These are phyloP conservation scores for Raddia distichophylla DNA, from an alignment of 176 grass and related monocot genomes.

Conservation along the genomic window DNA sequence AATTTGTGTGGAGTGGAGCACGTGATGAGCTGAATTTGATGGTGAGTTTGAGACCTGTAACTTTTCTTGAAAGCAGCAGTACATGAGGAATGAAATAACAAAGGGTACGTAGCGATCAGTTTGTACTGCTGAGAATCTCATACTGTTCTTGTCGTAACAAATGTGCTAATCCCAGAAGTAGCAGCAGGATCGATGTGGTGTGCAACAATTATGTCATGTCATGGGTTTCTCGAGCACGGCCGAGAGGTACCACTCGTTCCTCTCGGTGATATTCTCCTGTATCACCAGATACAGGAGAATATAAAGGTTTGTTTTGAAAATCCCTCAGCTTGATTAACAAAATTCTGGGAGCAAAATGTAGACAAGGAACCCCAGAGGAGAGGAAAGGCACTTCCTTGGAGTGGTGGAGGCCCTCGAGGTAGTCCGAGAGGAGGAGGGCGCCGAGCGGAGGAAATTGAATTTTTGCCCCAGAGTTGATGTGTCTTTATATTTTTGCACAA, in stretches of 20 bases:
- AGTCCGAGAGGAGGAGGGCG: slow-evolving; percentile 89
- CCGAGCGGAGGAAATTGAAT: background rate
- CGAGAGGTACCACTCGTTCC: slow-evolving; percentile 93
- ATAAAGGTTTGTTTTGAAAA: background rate
- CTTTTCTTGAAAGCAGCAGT: background rate
- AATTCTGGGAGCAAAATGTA: background rate
- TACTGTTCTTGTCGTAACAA: background rate
- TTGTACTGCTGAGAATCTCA: background rate
- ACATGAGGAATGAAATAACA: background rate
- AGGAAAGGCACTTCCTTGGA: slow-evolving; percentile 71
- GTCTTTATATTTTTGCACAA: too few relatives aligned
- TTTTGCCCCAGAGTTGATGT: too few relatives aligned
- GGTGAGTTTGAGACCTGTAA: background rate
- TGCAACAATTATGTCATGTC: slow-evolving; percentile 40
- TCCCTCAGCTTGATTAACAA: background rate
- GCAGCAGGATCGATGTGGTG: background rate
- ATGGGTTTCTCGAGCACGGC: slow-evolving; percentile 81
- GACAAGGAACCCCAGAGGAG: too few relatives aligned
- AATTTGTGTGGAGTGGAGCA: background rate
- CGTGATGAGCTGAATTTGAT: background rate
- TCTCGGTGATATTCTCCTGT: slow-evolving; percentile 23
- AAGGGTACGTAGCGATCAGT: background rate
- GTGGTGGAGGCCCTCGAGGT: slow-evolving; percentile 98
- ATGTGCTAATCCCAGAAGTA: background rate
- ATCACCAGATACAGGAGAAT: background rate